Evolutionary conservation across 2,329 filamentous ascomycete species (phyloP).

Genomic region (Aspergillus sp.): DNA sequence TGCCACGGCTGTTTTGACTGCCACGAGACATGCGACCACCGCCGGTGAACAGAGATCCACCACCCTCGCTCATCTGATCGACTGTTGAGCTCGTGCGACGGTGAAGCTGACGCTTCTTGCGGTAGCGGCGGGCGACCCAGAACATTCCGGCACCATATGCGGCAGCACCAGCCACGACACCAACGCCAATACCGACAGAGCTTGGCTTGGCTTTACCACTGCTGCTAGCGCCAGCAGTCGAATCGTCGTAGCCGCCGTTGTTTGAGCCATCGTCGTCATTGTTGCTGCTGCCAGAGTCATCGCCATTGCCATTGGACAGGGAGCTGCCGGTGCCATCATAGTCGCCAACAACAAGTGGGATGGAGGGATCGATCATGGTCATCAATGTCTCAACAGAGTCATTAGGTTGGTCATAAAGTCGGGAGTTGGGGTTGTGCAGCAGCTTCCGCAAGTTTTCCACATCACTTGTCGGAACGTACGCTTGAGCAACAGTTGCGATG

Average conservation of each 20-base stretch:
- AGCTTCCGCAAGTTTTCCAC: constrained; percentile 68
- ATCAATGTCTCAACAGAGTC: constrained; percentile 71
- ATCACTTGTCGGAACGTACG: constrained; percentile 71
- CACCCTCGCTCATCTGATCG: constrained; percentile 67
- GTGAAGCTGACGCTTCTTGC: constrained; percentile 77
- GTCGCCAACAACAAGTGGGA: constrained; percentile 62
- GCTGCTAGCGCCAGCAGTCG: constrained; percentile 52
- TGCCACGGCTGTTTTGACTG: constrained; percentile 68
- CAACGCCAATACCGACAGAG: constrained; percentile 69
- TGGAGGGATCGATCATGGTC: constrained; percentile 77
- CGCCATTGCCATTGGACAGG: constrained; percentile 33
- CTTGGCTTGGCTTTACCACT: constrained; percentile 38
- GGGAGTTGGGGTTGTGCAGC: constrained; percentile 69
- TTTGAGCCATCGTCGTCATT: constrained; percentile 35
- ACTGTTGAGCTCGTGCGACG: constrained; percentile 71
- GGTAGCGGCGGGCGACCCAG: constrained; percentile 84
- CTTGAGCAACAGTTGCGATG: constrained; percentile 76
- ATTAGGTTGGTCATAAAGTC: constrained; percentile 70
- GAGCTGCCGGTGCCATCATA: constrained; percentile 46
- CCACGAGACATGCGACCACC: constrained; percentile 48
- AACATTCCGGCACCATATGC: constrained; percentile 96
- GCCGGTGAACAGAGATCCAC: constrained; percentile 36
- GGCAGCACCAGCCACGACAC: constrained; percentile 73
- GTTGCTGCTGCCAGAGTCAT: constrained; percentile 36
- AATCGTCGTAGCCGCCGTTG: constrained; percentile 39